Conservation (phyloP, 2,329 filamentous ascomycete genomes). For the Aureobasidium sp. region DNA sequence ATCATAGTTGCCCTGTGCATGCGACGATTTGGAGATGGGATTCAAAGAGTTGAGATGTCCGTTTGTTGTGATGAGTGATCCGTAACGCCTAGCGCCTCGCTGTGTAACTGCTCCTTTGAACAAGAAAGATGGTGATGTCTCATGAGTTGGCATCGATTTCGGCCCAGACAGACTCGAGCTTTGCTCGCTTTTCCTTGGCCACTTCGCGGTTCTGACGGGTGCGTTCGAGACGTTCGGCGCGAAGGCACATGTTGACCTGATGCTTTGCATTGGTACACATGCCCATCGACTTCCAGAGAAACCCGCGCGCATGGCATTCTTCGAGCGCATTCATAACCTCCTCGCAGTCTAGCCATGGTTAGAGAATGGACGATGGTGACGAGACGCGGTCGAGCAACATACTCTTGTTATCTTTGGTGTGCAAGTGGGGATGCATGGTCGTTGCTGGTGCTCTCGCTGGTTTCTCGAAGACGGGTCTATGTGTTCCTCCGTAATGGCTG, state of each 20-base stretch:
- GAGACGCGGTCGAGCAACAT: constrained; percentile 23
- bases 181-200: constrained; percentile 60
- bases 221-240: constrained; percentile 68
- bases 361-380: constrained; percentile 8
- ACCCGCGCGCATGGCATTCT: constrained; percentile 87
- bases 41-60: background rate
- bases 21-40: background rate
- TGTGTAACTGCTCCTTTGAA: background rate
- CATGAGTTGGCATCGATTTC: constrained; percentile 66
- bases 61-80: background rate
- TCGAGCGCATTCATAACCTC: constrained; percentile 90
- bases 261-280: constrained; percentile 84
- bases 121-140: constrained; percentile 15
- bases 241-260: constrained; percentile 75
- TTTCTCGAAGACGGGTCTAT: background rate
- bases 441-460: background rate
- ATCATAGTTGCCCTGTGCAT: background rate
- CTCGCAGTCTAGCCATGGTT: constrained; percentile 64
- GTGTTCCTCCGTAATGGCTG: constrained; percentile 5
- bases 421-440: constrained; percentile 90
- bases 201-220: constrained; percentile 67
- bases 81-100: constrained; percentile 10
- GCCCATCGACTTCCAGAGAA: constrained; percentile 82
- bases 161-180: constrained; percentile 68
- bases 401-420: constrained; percentile 89